These are phyloP conservation scores for Raddia distichophylla DNA, from an alignment of 176 grass and related monocot genomes.

Conservation along the genomic window DNA sequence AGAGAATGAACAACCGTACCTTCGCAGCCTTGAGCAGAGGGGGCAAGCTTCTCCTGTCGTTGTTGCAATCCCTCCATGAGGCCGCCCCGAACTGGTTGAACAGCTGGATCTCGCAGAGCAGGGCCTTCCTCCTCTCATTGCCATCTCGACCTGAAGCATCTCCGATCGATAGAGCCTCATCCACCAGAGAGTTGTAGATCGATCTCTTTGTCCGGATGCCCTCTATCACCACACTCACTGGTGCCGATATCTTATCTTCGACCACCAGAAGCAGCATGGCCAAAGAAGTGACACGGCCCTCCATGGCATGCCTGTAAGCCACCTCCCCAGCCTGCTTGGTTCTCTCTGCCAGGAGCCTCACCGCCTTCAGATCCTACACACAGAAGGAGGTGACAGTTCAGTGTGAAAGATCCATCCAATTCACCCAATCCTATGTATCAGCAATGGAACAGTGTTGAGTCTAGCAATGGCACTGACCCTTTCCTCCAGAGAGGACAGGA, in stretches of 20 bases:
- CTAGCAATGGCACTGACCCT: constrained; percentile 40
- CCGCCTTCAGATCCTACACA: constrained; percentile 53
- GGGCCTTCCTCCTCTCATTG: constrained; percentile 51
- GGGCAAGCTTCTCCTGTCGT: constrained; percentile 45
- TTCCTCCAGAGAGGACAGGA: constrained; percentile 49
- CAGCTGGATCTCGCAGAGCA: constrained; percentile 63
- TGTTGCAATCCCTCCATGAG: constrained; percentile 29
- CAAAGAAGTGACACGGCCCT: constrained; percentile 40
- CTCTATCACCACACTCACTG: constrained; percentile 52
- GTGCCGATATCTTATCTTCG: constrained; percentile 52
- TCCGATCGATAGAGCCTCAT: constrained; percentile 57
- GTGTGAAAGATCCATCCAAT: background rate
- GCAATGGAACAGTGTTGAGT: background rate
- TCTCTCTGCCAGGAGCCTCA: constrained; percentile 61
- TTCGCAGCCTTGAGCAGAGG: constrained; percentile 63
- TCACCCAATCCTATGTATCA: background rate
- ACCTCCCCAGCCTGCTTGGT: constrained; percentile 53
- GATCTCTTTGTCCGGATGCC: constrained; percentile 52
- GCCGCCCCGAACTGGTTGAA: constrained; percentile 55
- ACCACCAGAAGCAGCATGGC: constrained; percentile 61
- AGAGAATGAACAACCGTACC: constrained; percentile 18
- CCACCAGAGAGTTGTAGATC: constrained; percentile 51
- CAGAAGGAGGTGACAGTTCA: background rate
- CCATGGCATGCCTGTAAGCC: constrained; percentile 58
- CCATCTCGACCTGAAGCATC: constrained; percentile 38